These are phyloP conservation scores for Colletotrichum lini DNA, from an alignment of 2,329 filamentous ascomycete genomes.

Conservation along the genomic window DNA sequence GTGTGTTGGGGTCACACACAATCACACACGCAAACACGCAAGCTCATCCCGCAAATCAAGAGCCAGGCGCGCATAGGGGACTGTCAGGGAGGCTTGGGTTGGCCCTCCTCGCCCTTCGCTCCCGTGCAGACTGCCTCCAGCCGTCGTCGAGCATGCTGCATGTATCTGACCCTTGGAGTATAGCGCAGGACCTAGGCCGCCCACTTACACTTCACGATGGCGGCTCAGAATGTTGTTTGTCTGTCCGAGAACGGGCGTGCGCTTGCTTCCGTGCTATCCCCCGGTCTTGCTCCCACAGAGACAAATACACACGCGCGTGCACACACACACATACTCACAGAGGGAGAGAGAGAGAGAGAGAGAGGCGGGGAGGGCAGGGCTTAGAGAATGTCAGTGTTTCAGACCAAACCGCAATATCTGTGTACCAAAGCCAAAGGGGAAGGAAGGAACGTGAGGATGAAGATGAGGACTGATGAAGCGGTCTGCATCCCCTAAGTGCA, in stretches of 20 bases:
- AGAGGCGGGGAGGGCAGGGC: neutral
- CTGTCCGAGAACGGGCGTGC: neutral
- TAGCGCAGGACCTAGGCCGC: constrained; percentile 16
- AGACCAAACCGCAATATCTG: neutral
- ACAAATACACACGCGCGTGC: too few species aligned
- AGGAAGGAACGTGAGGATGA: neutral
- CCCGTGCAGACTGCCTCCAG: constrained; percentile 3
- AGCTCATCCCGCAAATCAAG: constrained; percentile 10
- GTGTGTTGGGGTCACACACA: neutral
- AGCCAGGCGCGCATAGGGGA: constrained; percentile 3
- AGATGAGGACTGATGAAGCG: too few species aligned
- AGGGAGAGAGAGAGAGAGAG: neutral
- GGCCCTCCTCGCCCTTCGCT: neutral
- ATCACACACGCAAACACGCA: constrained; percentile 5
- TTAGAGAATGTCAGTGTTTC: neutral
- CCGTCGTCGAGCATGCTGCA: neutral
- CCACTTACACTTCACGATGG: constrained; percentile 7
- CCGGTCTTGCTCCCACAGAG: neutral
- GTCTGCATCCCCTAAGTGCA: neutral
- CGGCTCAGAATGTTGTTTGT: constrained; percentile 2
- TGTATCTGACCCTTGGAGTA: constrained; percentile 15
- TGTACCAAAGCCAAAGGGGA: neutral
- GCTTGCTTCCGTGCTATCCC: neutral
- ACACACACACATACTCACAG: too few species aligned
- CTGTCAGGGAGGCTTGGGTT: constrained; percentile 16